Conservation (phyloP, 306 rosid genomes). For the Luffa aegyptiaca region DNA sequence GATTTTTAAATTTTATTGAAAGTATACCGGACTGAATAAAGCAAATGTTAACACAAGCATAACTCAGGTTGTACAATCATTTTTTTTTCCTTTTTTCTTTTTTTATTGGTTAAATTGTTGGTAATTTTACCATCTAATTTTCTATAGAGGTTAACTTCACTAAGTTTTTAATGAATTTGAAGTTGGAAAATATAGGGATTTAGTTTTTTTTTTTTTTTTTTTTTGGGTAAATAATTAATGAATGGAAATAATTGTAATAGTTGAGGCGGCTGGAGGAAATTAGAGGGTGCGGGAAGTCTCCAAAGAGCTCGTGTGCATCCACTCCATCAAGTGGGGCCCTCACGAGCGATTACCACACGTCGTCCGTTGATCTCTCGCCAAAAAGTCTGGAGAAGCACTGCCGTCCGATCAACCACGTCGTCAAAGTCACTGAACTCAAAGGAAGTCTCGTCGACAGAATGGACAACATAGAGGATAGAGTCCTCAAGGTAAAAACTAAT, state of each 20-base stretch:
- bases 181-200: too few relatives aligned
- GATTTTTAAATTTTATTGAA: too few relatives aligned
- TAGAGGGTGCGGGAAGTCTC: constrained; percentile 16
- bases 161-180: too few relatives aligned
- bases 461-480: constrained; percentile 49
- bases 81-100: too few relatives aligned
- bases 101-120: too few relatives aligned
- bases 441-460: constrained; percentile 72
- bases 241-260: neutral
- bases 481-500: constrained; percentile 36
- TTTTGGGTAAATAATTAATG: too few relatives aligned
- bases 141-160: too few relatives aligned
- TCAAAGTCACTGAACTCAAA: constrained; percentile 49
- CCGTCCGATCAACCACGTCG: constrained; percentile 63
- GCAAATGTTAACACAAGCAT: too few relatives aligned
- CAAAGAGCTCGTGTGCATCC: constrained; percentile 25
- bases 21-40: too few relatives aligned
- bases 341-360: constrained; percentile 24
- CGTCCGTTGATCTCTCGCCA: constrained; percentile 36
- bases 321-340: constrained; percentile 33
- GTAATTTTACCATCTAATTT: too few relatives aligned
- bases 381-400: constrained; percentile 73
- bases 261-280: constrained; percentile 38
- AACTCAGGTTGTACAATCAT: too few relatives aligned
- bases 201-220: too few relatives aligned